Base-by-base conservation (phyloP, 306 rosid species). In the Clitoria ternatea region DNA sequence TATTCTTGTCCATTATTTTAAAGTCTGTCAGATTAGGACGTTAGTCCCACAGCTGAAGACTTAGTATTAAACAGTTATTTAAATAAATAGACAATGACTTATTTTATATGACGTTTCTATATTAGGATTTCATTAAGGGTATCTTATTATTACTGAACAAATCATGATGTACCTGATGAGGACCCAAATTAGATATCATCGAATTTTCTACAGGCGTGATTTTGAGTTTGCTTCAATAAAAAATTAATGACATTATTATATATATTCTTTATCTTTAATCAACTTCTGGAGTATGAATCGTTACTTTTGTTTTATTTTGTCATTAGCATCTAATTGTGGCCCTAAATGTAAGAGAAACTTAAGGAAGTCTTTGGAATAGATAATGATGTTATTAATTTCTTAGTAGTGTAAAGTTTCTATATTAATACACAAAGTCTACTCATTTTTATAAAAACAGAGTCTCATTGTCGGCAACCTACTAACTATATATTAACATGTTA, bases 391-490 rank as follows among this genome's bases (percentile, higher is more conserved):
- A 24, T 76, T 57, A n/a, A 10, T 44, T 32, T 67, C 53, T 42
- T 40, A 40, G 30, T 20, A 40, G 37, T 19, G 36, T 6, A 52
- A 2, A 26, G 59, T 39, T 24, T 53, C 29, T 29, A 27, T 19
- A n/a, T n/a, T n/a, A n/a, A n/a, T 18, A 9, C 43, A 32, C 50
- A 55, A 7, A 45, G 77, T 61, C 66, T 50, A 19, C n/a, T 61
- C 47, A 33, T 40, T 20, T 53, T 30, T 10, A 5, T 30, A 30
- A 44, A 67, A 67, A 33, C 7, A 36, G 1, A 48, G 67, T 62
- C 66, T 77, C 32, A 14, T 32, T 36, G 60, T 62, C 68, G 47
- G 70, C 14, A 54, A 27, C 67, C 14, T 11, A 43, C 73, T 32
- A 43, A 40, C 32, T 50, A 37, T 27, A n/a, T 9, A 48, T 50